phyloP scores from a whole-genome alignment of 1,284 basidiomycete genomes.

The Ceratobasidium sp. region DNA sequence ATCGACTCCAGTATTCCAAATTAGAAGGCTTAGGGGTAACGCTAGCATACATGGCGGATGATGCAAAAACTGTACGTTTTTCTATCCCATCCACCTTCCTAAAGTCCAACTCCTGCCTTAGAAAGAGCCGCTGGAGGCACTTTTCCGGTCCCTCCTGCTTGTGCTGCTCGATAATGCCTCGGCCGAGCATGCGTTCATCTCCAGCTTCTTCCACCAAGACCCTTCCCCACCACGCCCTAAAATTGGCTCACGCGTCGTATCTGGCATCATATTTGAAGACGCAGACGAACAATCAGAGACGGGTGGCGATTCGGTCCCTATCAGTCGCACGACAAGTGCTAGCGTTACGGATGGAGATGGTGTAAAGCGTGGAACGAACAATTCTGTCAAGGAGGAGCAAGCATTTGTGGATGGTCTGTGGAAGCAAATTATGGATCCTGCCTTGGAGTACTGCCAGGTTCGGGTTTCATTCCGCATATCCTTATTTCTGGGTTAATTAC shows the following conservation, averaged over 20 bases:
- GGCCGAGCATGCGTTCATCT: conserved; percentile 88
- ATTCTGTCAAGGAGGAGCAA: conserved; percentile 66
- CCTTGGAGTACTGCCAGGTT: conserved; percentile 83
- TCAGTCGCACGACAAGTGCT: conserved; percentile 26
- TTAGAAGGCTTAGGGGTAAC: conserved; percentile 83
- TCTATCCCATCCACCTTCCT: background rate
- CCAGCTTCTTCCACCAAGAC: conserved; percentile 73
- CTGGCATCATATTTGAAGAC: conserved; percentile 31
- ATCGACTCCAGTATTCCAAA: conserved; percentile 71
- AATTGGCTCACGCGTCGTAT: background rate
- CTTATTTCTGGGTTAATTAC: background rate
- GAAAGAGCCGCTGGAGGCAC: conserved; percentile 84
- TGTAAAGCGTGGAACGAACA: background rate
- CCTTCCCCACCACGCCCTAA: background rate
- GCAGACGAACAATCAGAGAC: conserved; percentile 35
- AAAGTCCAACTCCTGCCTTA: conserved; percentile 53
- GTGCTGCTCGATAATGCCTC: conserved; percentile 94
- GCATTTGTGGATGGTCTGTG: conserved; percentile 71
- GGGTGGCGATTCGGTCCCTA: conserved; percentile 36
- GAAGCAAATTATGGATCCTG: conserved; percentile 92
- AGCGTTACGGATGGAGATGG: conserved; percentile 1
- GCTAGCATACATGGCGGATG: conserved; percentile 86
- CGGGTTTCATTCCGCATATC: conserved; percentile 44
- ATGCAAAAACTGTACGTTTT: conserved; percentile 77
- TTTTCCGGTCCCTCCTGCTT: conserved; percentile 84